Conservation (phyloP, 352 stramenopile genomes). For the Phytophthora brassicae region DNA sequence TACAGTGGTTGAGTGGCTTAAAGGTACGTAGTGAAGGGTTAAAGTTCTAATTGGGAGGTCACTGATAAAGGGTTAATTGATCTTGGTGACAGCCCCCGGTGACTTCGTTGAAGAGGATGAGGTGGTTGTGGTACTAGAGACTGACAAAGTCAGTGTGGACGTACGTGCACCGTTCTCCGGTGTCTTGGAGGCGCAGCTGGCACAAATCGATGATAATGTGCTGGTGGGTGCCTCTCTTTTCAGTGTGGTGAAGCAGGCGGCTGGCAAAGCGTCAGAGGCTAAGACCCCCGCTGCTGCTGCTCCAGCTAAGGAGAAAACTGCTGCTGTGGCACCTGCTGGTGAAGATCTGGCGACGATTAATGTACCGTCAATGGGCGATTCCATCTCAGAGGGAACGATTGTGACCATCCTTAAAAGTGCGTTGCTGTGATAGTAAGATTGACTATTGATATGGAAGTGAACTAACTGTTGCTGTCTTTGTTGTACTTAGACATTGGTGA, state of each 20-base stretch:
- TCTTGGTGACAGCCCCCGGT: slow-evolving; percentile 60
- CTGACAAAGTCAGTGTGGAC: slow-evolving; percentile 97
- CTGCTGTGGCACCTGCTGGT: slow-evolving; percentile 14
- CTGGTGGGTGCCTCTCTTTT: slow-evolving; percentile 94
- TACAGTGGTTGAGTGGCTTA: slow-evolving; percentile 96
- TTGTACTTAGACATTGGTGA: slow-evolving; percentile 86
- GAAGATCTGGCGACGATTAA: slow-evolving; percentile 77
- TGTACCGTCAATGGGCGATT: slow-evolving; percentile 92
- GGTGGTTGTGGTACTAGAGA: slow-evolving; percentile 97
- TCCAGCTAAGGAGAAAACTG: slow-evolving; percentile 22
- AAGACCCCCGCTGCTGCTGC: slow-evolving; percentile 11
- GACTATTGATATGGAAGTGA: background rate
- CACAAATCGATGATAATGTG: slow-evolving; percentile 95
- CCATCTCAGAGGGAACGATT: slow-evolving; percentile 98
- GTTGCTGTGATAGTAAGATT: too few relatives aligned
- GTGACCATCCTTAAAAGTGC: slow-evolving; percentile 81
- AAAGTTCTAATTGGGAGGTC: too few relatives aligned
- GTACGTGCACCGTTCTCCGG: slow-evolving; percentile 91
- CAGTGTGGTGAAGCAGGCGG: slow-evolving; percentile 50
- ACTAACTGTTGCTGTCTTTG: slow-evolving; percentile 2
- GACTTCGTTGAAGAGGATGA: slow-evolving; percentile 96
- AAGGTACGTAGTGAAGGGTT: too few relatives aligned
- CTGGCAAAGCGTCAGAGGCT: slow-evolving; percentile 24
- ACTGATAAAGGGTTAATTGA: background rate
- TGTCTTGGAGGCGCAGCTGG: slow-evolving; percentile 90